These are phyloP conservation scores for Pezicula neosporulosa DNA, from an alignment of 2,329 filamentous ascomycete genomes.

Conservation along the genomic window DNA sequence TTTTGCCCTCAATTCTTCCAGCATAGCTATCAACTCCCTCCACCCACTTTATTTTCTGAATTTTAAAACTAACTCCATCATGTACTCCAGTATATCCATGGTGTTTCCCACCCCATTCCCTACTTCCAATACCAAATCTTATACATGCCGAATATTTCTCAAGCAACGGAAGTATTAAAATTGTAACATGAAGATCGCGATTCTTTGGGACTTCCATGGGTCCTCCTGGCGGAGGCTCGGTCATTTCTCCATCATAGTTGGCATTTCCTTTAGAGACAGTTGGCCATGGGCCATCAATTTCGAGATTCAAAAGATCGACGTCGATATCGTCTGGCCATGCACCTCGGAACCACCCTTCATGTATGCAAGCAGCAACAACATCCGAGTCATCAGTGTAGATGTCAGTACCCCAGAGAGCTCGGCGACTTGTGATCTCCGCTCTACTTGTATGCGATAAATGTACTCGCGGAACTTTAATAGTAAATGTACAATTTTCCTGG, in stretches of 20 bases:
- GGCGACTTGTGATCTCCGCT: conserved; percentile 78
- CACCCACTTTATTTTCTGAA: conserved; percentile 80
- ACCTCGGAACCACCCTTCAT: conserved; percentile 87
- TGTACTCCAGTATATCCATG: conserved; percentile 34
- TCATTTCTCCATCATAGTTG: conserved; percentile 38
- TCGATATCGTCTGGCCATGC: conserved; percentile 82
- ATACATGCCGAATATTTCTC: conserved; percentile 73
- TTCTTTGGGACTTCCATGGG: conserved; percentile 63
- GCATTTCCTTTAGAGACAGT: conserved; percentile 25
- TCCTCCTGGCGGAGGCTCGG: conserved; percentile 51
- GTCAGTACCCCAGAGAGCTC: conserved; percentile 88
- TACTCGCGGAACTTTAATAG: conserved; percentile 78
- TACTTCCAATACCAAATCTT: conserved; percentile 77
- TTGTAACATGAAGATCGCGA: conserved; percentile 81
- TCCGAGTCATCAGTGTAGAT: conserved; percentile 97
- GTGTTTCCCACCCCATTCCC: conserved; percentile 65
- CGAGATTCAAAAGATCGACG: conserved; percentile 59
- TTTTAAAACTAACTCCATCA: conserved; percentile 73
- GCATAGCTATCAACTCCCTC: conserved; percentile 59
- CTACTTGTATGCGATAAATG: conserved; percentile 68
- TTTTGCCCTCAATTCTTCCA: conserved; percentile 41
- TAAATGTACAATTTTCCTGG: conserved; percentile 81
- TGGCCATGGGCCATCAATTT: conserved; percentile 32
- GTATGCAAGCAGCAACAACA: conserved; percentile 86
- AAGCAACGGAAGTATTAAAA: conserved; percentile 78